Evolutionary conservation across 768 basidiomycete species (phyloP).

Genomic region (Pholiota molesta): DNA sequence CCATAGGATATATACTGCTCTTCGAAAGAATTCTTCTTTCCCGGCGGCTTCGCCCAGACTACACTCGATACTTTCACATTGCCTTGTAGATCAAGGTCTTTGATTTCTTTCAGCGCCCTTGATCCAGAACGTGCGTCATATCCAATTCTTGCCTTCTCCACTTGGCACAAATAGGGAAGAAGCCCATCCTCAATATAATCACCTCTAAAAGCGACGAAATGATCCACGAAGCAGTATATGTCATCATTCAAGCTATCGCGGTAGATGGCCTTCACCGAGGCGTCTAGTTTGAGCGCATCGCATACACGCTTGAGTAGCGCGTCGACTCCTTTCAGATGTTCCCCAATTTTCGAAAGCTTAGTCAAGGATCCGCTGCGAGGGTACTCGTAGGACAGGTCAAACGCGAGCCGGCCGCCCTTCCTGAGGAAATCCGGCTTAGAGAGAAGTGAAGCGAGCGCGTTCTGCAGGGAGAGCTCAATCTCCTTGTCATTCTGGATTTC

Average conservation of each 20-base stretch:
- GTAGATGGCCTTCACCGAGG: neutral
- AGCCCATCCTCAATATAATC: neutral
- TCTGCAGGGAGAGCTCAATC: neutral
- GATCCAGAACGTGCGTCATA: too few relatives aligned
- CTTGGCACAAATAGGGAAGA: neutral
- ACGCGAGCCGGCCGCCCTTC: slow-evolving; percentile 30
- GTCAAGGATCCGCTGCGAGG: slow-evolving; percentile 22
- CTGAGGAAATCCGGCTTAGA: slow-evolving; percentile 29
- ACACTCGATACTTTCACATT: neutral
- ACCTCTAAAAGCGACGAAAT: neutral
- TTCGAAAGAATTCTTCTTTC: neutral
- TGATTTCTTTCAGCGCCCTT: too few relatives aligned
- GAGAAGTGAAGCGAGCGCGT: slow-evolving; percentile 19
- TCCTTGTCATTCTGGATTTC: neutral
- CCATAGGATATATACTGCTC: neutral
- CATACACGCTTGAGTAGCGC: slow-evolving; percentile 25
- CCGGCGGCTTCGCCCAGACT: neutral
- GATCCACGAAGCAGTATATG: neutral
- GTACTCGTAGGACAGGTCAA: slow-evolving; percentile 28
- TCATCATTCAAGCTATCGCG: neutral
- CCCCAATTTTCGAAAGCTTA: slow-evolving; percentile 15
- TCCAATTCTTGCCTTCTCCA: too few relatives aligned
- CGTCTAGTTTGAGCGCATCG: slow-evolving; percentile 10
- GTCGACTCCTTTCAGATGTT: slow-evolving; percentile 34
- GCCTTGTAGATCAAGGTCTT: too few relatives aligned